Evolutionary conservation across 1,284 basidiomycete genomes (phyloP), one percentile per base, ranked within the genome.

Genomic region (Trichosporon ovoides): DNA sequence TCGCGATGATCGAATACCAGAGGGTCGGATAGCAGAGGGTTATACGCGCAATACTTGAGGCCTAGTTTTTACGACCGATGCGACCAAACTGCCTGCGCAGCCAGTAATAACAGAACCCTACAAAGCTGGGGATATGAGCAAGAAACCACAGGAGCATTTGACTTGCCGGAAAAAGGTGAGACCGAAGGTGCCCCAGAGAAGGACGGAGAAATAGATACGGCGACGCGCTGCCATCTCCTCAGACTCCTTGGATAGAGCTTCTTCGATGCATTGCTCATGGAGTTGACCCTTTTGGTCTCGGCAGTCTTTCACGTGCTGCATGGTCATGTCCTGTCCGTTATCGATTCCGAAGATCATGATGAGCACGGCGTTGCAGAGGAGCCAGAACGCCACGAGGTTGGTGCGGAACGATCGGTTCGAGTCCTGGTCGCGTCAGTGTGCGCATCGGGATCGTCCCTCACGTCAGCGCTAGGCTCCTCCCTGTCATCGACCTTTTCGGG

Each of bases 321-420:
- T 68, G n/a, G 77, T 76, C 57, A 77, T 83, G 4, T 81, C 78
- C 52, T 91, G 70, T 18, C 92, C 91, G 67, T 90, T 91, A 66
- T 92, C 80, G 64, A 88, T 91, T 75, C 88, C 85, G 60, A 96
- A 90, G 16, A 88, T 85, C 55, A 95, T 83, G 11, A 89, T 86
- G 16, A 96, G 80, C 3, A 76, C 81, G 19, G 88, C 89, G 70
- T 95, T 95, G 11, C 84, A 77, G 57, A 94, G 77, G 83, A 95
- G 88, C 92, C 92, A 95, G 58, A 83, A 80, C 2, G 87, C 84
- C 7, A 94, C 89, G 9, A 92, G 81, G 62, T 89, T 86, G 1
- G 91, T 94, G 63, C 92, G 86, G 87, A 95, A 96, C 1, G 92
- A 94, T 79, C 87, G 89, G 80, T 95, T 95, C 76, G 87, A 82